These are phyloP conservation scores for Trichopus zeylanicus DNA, from an alignment of 116 monocot species.

Conservation along the genomic window DNA sequence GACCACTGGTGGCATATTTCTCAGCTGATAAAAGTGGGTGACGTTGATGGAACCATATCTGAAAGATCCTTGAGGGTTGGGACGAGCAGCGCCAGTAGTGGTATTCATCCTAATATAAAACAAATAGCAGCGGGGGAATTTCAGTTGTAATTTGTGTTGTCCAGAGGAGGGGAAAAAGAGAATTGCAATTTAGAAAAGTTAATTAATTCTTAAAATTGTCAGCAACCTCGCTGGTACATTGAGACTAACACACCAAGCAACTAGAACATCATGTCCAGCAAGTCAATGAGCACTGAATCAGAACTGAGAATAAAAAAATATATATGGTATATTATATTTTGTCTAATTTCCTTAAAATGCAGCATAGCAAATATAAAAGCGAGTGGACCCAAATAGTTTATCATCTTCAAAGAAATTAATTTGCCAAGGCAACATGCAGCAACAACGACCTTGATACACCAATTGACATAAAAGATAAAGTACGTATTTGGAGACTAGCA, in stretches of 20 bases:
- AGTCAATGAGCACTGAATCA: not conserved
- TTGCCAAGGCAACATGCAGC: not conserved
- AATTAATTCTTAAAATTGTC: no score
- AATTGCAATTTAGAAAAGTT: no score
- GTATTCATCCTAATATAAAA: slow-evolving; percentile 64
- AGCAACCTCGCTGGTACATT: no score
- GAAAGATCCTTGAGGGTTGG: slow-evolving; percentile 92
- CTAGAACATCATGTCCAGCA: no score
- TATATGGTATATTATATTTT: no score
- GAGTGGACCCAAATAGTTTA: not conserved
- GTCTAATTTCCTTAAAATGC: no score
- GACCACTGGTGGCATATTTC: slow-evolving; percentile 36
- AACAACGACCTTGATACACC: not conserved
- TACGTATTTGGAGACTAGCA: no score
- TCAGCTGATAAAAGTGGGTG: slow-evolving; percentile 58
- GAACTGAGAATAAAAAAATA: not conserved
- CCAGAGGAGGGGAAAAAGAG: no score
- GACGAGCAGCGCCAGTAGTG: slow-evolving; percentile 61
- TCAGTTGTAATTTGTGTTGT: no score
- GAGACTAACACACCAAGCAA: no score
- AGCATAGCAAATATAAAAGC: no score
- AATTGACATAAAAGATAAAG: not conserved
- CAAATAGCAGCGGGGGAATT: not conserved
- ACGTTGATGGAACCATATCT: slow-evolving; percentile 72
- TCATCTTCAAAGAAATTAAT: not conserved